Percentiles rank a stretch among this genome's conserved stretches.
These are phyloP conservation scores for Linnemannia zychae DNA, from an alignment of 192 early-diverging fungal genomes.

Conservation along the genomic window DNA sequence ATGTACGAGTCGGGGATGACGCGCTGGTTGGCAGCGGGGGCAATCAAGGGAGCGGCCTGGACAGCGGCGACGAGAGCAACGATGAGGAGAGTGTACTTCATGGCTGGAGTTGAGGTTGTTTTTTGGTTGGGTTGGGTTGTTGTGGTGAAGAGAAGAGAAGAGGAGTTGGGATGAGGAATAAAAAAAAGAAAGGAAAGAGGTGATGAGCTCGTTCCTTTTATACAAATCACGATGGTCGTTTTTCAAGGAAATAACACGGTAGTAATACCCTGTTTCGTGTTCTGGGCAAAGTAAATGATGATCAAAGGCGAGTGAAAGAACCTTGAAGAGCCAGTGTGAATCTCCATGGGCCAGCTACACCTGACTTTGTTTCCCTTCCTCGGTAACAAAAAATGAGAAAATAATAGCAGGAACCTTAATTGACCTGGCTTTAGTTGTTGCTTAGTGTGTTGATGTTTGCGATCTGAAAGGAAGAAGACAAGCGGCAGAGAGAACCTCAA, in stretches of 20 bases:
- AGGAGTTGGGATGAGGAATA: constrained; percentile 13
- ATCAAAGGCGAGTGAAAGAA: too few species aligned
- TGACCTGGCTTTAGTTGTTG: not conserved
- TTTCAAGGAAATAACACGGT: not conserved
- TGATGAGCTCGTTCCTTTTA: not conserved
- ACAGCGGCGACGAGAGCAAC: constrained; percentile 29
- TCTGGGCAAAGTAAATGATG: too few species aligned
- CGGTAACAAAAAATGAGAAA: constrained; percentile 7
- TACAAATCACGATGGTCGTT: not conserved
- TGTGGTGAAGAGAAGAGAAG: not conserved
- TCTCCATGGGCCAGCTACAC: not conserved
- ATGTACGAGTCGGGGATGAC: constrained; percentile 74
- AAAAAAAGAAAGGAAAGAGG: constrained; percentile 8
- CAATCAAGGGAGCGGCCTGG: constrained; percentile 38
- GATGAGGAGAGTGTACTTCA: constrained; percentile 40
- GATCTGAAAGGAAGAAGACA: too few species aligned
- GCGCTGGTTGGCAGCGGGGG: constrained; percentile 14
- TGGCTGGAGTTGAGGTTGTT: constrained; percentile 1
- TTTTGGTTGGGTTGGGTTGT: not conserved
- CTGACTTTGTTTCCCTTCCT: not conserved
- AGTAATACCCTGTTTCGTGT: not conserved
- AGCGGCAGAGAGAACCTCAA: too few species aligned
- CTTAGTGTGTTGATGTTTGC: not conserved
- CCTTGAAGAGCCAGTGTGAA: too few species aligned
- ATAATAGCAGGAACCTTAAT: not conserved